Evolutionary conservation across 768 basidiomycete species (phyloP).

Genomic region (Mycena maculata): DNA sequence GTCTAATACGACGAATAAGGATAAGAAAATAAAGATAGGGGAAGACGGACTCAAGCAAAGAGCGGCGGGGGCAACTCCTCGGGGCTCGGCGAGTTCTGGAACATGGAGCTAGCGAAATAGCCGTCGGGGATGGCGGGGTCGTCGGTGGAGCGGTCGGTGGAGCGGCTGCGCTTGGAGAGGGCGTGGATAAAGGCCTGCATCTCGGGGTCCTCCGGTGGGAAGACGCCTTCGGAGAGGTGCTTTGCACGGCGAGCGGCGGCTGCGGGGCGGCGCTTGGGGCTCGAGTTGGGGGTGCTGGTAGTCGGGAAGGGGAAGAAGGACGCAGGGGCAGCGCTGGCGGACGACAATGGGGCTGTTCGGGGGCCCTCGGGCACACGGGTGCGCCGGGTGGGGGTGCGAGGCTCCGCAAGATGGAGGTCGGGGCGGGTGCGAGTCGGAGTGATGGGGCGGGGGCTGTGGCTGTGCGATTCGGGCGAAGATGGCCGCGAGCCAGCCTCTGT

Average conservation of each 20-base stretch:
- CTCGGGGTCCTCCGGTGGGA: conserved; percentile 43
- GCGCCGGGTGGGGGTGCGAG: conserved; percentile 27
- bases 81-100: conserved; percentile 89
- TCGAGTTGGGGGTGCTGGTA: conserved; percentile 25
- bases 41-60: conserved; percentile 56
- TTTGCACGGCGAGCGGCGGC: conserved; percentile 50
- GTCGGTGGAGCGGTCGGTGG: conserved; percentile 36
- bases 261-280: conserved; percentile 43
- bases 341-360: conserved; percentile 63
- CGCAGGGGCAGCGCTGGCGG: conserved; percentile 36
- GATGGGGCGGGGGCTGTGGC: conserved; percentile 49
- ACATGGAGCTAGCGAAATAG: conserved; percentile 83
- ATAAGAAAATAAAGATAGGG: conserved; percentile 27
- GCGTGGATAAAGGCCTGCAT: neutral
- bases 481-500: conserved; percentile 56
- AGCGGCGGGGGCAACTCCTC: conserved; percentile 81
- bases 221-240: conserved; percentile 73
- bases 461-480: neutral
- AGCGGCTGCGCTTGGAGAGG: conserved; percentile 48
- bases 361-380: conserved; percentile 52
- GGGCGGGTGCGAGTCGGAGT: conserved; percentile 60
- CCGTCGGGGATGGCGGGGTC: conserved; percentile 51
- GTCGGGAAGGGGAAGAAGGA: conserved; percentile 53
- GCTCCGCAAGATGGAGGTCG: conserved; percentile 29
- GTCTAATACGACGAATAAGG: conserved; percentile 35